Evolutionary conservation across 2,329 filamentous ascomycete genomes (phyloP).

Genomic region (Ophiognomonia clavigignenti-juglandacearum): DNA sequence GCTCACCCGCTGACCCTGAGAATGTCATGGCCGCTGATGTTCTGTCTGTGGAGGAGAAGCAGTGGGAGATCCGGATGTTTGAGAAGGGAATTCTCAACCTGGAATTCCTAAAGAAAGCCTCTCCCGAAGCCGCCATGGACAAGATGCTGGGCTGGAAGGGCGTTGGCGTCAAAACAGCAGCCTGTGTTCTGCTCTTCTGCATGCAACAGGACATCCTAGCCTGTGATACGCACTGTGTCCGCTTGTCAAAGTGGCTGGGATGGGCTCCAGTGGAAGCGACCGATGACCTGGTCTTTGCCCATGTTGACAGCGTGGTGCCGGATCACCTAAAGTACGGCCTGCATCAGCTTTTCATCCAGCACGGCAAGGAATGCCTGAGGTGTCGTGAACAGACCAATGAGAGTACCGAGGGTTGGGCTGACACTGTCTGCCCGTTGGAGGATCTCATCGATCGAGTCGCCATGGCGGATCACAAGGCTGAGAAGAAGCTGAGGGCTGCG

Average conservation of each 20-base stretch:
- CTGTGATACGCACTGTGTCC: conserved; percentile 53
- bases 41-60: conserved; percentile 43
- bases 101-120: conserved; percentile 43
- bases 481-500: too few relatives aligned
- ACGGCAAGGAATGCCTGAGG: conserved; percentile 44
- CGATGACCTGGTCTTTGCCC: conserved; percentile 40
- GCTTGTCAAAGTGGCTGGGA: conserved; percentile 46
- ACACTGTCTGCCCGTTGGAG: conserved; percentile 40
- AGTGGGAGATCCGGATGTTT: conserved; percentile 51
- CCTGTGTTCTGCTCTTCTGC: conserved; percentile 53
- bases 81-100: conserved; percentile 54
- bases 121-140: conserved; percentile 42
- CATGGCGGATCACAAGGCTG: too few relatives aligned
- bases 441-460: conserved; percentile 29
- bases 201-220: conserved; percentile 49
- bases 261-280: conserved; percentile 49
- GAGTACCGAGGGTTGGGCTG: conserved; percentile 57
- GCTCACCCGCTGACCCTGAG: conserved; percentile 33
- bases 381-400: conserved; percentile 49
- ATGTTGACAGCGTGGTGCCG: conserved; percentile 48
- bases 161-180: conserved; percentile 53
- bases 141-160: conserved; percentile 47
- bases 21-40: conserved; percentile 36
- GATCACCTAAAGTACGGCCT: conserved; percentile 50
- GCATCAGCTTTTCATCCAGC: conserved; percentile 50